Conservation (phyloP, 108 stramenopile species). For the Cyclotella baltica region DNA sequence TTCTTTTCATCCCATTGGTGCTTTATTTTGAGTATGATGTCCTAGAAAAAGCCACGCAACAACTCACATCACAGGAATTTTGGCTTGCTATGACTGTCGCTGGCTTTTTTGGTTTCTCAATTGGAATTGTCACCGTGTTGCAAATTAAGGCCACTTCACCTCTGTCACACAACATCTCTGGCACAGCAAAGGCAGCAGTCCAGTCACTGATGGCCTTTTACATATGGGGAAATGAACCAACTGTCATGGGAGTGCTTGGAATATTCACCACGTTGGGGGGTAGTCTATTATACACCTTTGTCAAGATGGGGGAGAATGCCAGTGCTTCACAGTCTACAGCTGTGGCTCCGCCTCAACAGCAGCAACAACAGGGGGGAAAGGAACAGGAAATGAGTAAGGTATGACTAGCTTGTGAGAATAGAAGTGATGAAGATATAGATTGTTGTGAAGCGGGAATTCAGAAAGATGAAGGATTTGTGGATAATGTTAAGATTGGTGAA, state of each 20-base stretch:
- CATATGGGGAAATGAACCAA: constrained; percentile 92
- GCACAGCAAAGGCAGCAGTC: constrained; percentile 94
- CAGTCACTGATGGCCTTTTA: constrained; percentile 94
- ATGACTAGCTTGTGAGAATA: background rate
- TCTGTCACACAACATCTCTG: constrained; percentile 95
- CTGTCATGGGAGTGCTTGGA: constrained; percentile 80
- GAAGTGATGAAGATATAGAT: background rate
- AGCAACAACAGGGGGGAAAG: background rate
- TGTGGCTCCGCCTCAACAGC: background rate
- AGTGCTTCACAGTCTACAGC: background rate
- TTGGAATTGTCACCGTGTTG: constrained; percentile 95
- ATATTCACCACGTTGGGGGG: constrained; percentile 89
- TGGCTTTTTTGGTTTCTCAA: constrained; percentile 94
- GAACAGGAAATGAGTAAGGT: background rate
- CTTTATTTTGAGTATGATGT: constrained; percentile 73
- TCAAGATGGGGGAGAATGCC: constrained; percentile 79
- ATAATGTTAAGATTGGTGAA: background rate
- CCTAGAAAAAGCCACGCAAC: constrained; percentile 47
- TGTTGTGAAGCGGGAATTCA: background rate
- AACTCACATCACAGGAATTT: constrained; percentile 73
- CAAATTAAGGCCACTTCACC: constrained; percentile 96
- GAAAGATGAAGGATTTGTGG: background rate
- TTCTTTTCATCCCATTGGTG: constrained; percentile 91
- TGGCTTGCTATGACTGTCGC: constrained; percentile 90
- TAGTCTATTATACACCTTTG: constrained; percentile 82